phyloP scores from a whole-genome alignment of 2,329 filamentous ascomycete species.

The Davidsoniella virescens region DNA sequence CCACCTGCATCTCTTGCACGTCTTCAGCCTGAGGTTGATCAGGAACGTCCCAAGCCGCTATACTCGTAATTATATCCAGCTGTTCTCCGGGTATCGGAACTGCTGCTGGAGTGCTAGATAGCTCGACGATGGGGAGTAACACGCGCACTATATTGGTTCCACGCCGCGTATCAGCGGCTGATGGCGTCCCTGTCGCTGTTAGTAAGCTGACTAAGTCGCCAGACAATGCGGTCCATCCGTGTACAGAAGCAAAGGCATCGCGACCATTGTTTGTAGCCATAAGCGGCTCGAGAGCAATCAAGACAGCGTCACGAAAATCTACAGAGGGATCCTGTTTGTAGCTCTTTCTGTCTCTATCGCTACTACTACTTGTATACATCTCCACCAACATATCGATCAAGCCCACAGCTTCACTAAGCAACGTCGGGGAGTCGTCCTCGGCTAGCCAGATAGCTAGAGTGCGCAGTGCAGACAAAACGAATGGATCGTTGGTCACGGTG shows the following conservation, averaged over 20 bases:
- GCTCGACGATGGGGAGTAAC: slow-evolving; percentile 35
- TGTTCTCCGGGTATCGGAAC: slow-evolving; percentile 34
- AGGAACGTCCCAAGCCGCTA: slow-evolving; percentile 32
- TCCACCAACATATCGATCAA: slow-evolving; percentile 48
- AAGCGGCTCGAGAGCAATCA: slow-evolving; percentile 44
- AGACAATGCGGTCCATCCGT: slow-evolving; percentile 37
- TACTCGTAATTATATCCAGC: slow-evolving; percentile 37
- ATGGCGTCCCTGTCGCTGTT: slow-evolving; percentile 13
- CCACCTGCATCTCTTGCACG: slow-evolving; percentile 34
- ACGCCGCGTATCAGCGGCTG: slow-evolving; percentile 23
- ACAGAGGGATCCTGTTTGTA: slow-evolving; percentile 17
- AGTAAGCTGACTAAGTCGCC: slow-evolving; percentile 26
- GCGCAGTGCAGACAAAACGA: slow-evolving; percentile 42
- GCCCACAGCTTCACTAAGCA: slow-evolving; percentile 40
- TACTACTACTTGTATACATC: slow-evolving; percentile 30
- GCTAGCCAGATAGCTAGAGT: slow-evolving; percentile 49
- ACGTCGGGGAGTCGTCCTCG: slow-evolving; percentile 46
- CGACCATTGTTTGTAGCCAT: slow-evolving; percentile 31
- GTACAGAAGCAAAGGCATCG: slow-evolving; percentile 23
- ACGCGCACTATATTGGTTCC: slow-evolving; percentile 41
- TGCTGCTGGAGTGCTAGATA: slow-evolving; percentile 19
- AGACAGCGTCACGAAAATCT: slow-evolving; percentile 39
- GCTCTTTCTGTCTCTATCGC: slow-evolving; percentile 8
- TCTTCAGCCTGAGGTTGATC: slow-evolving; percentile 16
- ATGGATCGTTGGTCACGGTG: slow-evolving; percentile 34